Base-by-base conservation (phyloP, 805 yeast species). In the Saccharomycopsis malanga region DNA sequence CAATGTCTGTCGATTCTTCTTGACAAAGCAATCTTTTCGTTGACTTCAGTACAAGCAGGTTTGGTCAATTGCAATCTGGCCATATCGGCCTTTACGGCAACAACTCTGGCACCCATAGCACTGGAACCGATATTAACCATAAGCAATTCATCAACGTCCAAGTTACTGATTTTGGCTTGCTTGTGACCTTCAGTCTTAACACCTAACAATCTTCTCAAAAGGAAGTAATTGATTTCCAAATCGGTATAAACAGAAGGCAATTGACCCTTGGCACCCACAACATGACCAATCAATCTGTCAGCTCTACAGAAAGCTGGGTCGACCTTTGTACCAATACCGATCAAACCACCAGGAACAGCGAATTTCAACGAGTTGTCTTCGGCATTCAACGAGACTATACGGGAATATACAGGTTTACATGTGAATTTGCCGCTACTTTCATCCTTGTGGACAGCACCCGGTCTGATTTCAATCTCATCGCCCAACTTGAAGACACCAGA, bases 71-170 rank as follows among this genome's bases (percentile, higher is more conserved):
- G 88, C 62, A 93, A 76, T 76, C 96, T 87, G 39, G 98, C 98
- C 96, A 94, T 87, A 77, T 93, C 99, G 53, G 98, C 98, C 69
- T 87, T 86, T 46, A 93, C 98, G 42, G 96, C 95, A 57, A 88
- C 83, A 56, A 93, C 98, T 69, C 97, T 85, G 48, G 98, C 98
- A 71, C 99, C 99, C 27, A 98, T 87, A 47, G 99, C 97, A 43
- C 98, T 93, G 23, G 98, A 93, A 55, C 99, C 99, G 61, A 93
- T 94, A 68, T 94, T 93, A 44, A 93, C 98, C 98, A 93, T 94
- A 64, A 93, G 77, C 56, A 93, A 95, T 69, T 93, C 99, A 60
- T 91, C 91, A 58, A 81, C 81, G 61, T 87, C 91, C 62, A 93
- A 79, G 68, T 91, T 93, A 69, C 95, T 82, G 54, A 93, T 98